Conservation (phyloP, 2,329 filamentous ascomycete genomes). For the Zalaria sp. region DNA sequence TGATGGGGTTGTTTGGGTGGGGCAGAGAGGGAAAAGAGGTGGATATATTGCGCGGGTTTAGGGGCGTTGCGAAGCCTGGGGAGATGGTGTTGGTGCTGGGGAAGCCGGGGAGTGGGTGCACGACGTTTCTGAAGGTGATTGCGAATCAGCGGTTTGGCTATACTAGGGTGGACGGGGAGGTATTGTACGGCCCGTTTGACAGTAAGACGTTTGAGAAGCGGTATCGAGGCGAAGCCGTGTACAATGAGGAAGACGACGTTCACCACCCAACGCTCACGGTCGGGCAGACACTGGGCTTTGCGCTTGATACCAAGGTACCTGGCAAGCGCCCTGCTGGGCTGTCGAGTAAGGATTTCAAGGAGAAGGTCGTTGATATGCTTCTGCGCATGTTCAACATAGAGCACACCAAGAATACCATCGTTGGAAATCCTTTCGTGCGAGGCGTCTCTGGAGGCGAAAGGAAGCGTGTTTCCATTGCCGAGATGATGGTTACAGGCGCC, state of each 20-base stretch:
- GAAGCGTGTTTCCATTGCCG: conserved; percentile 34
- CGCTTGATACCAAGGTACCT: conserved; percentile 71
- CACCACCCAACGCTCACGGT: conserved; percentile 79
- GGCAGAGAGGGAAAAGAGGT: conserved; percentile 52
- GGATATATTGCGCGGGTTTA: conserved; percentile 41
- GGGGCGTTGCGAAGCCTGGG: conserved; percentile 53
- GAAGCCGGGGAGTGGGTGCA: conserved; percentile 50
- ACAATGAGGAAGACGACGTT: conserved; percentile 76
- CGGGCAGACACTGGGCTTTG: conserved; percentile 74
- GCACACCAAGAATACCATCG: conserved; percentile 71
- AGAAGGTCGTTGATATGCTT: conserved; percentile 57
- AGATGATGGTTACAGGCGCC: conserved; percentile 32
- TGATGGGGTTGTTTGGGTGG: conserved; percentile 48
- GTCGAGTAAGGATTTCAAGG: conserved; percentile 60
- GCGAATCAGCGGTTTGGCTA: conserved; percentile 44
- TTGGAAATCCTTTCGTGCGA: conserved; percentile 68
- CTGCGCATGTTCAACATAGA: conserved; percentile 91
- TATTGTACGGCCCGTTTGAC: conserved; percentile 62
- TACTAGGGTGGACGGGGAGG: conserved; percentile 52
- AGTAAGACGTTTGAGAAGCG: conserved; percentile 53
- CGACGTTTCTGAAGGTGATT: conserved; percentile 40
- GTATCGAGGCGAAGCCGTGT: conserved; percentile 71
- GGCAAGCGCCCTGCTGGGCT: conserved; percentile 64
- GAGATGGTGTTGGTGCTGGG: conserved; percentile 83
- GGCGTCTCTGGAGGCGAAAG: conserved; percentile 46